Conservation (phyloP, 2,329 filamentous ascomycete genomes). For the Tolypocladium tropicale region DNA sequence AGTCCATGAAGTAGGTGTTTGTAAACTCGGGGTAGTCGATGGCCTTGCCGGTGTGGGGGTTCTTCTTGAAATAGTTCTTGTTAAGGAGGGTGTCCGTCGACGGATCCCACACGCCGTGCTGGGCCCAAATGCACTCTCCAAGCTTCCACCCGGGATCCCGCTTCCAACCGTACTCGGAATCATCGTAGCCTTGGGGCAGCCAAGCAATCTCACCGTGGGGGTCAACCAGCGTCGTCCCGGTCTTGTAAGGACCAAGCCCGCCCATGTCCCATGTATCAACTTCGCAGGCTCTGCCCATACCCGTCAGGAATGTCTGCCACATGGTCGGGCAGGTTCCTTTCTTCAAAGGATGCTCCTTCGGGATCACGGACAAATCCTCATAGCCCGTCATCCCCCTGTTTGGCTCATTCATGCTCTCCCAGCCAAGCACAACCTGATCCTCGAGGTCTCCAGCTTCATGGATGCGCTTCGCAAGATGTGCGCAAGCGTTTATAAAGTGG, state of each 20-base stretch:
- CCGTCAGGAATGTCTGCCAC: constrained; percentile 87
- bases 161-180: constrained; percentile 82
- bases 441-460: constrained; percentile 84
- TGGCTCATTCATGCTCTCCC: constrained; percentile 95
- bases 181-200: constrained; percentile 74
- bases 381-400: constrained; percentile 81
- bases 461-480: constrained; percentile 73
- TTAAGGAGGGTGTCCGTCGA: constrained; percentile 63
- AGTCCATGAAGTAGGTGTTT: constrained; percentile 82
- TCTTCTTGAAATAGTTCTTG: constrained; percentile 80
- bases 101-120: constrained; percentile 92
- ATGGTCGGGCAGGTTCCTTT: constrained; percentile 89
- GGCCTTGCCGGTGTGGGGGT: constrained; percentile 60
- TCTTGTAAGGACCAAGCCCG: constrained; percentile 82
- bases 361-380: constrained; percentile 70
- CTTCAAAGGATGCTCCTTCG: constrained; percentile 78
- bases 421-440: constrained; percentile 80
- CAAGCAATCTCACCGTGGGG: constrained; percentile 79
- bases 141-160: constrained; percentile 81
- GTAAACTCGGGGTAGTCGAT: constrained; percentile 81
- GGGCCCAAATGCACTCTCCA: constrained; percentile 93
- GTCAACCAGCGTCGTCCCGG: constrained; percentile 72
- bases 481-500: constrained; percentile 74
- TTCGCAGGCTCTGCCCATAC: constrained; percentile 84
- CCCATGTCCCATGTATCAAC: constrained; percentile 91